Base-by-base conservation (phyloP, 208 protist genomes). In the Acanthamoeba sp. region DNA sequence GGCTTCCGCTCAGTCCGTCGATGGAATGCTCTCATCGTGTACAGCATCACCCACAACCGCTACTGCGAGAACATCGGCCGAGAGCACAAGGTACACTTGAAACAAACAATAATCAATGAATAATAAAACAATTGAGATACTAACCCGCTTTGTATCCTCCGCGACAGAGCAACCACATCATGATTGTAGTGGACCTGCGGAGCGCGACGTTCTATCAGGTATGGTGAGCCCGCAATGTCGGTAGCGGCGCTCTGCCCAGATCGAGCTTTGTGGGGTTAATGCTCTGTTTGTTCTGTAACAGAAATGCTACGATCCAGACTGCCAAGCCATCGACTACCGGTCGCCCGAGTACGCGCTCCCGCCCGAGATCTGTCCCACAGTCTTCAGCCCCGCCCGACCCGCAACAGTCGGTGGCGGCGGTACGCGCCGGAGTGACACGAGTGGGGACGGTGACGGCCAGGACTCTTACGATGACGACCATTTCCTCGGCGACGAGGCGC, bases 31-130 rank as follows among this genome's bases (percentile, higher is more conserved):
- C 80, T 88, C 24, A 20, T 88, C 42, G 48, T 88, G 48, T 88
- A 88, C 45, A 88, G 32, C 48, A 88, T 88, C 52, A 40, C 80
- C 12, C 27, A 62, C 80, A 93, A 93, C 59, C 59, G 69, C n/a
- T 93, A 50, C 69, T 93, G 88, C 69, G 88, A 93, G 69, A 93
- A 93, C 88, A 93, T 93, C 27, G 88, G 88, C 20, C 88, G 88
- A 24, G 64, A 93, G n/a, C 88, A 93, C 59, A 93, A 93, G 87
- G 55, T 78, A 52, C 48, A 52, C 48, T 18, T 20, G 48, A 10
- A 52, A 52, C 48, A 52, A 10, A 12, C 48, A 52, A 52, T 18
- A 52, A 10, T 0, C 48, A 50, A 50, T 16, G 18, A 10, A 0
- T 18, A 52, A 52, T 18, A 52, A 10, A 14, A 50, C 45, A n/a